Percentiles rank a stretch among this genome's conserved stretches.
Conservation (phyloP, 371 early-diverging fungal species). For the Mortierella sp. region DNA sequence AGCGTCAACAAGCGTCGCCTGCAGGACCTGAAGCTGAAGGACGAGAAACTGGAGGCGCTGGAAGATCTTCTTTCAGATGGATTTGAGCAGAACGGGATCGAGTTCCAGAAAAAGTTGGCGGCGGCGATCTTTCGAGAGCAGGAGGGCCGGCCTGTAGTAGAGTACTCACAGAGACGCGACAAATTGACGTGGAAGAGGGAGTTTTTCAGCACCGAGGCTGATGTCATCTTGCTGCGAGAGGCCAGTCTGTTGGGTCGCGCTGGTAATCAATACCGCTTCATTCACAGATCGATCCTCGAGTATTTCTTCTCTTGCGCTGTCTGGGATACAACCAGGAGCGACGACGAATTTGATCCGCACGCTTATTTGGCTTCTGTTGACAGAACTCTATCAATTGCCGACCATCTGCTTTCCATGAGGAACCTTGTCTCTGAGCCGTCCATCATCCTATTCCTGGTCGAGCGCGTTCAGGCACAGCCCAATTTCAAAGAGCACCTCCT, state of each 20-base stretch:
- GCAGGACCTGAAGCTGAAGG: neutral
- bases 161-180: neutral
- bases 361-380: neutral
- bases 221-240: neutral
- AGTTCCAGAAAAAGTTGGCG: neutral
- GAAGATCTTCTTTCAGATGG: neutral
- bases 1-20: constrained; percentile 6
- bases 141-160: neutral
- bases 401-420: neutral
- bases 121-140: neutral
- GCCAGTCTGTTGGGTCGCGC: neutral
- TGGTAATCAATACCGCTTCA: neutral
- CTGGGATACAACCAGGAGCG: neutral
- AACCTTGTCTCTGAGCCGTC: constrained; percentile 7
- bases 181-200: neutral
- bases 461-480: neutral
- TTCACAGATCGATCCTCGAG: neutral
- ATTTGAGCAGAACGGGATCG: neutral
- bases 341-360: neutral
- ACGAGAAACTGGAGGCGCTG: neutral
- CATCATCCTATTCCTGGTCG: constrained; percentile 4
- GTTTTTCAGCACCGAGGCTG: neutral
- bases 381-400: neutral
- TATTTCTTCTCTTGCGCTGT: neutral
- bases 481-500: neutral